Evolutionary conservation across 345 rosid species (phyloP).

Genomic region (Eucalyptus sp.): DNA sequence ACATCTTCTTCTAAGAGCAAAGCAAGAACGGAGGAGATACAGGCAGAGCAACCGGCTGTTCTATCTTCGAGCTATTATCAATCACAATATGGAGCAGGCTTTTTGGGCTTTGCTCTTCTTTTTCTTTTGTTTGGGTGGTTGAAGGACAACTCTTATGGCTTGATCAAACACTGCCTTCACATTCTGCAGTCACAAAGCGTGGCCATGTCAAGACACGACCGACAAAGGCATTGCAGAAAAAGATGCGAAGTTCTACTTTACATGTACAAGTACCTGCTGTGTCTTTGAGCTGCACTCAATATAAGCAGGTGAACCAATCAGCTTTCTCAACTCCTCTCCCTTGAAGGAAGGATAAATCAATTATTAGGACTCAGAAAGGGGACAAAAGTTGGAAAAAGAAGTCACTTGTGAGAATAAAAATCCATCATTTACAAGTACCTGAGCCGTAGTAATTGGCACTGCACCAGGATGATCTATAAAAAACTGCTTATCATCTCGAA

Average conservation of each 20-base stretch:
- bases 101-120: constrained; percentile 86
- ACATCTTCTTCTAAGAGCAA: neutral
- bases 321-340: constrained; percentile 93
- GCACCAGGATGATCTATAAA: constrained; percentile 87
- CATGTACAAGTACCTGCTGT: constrained; percentile 60
- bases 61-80: constrained; percentile 4
- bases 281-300: constrained; percentile 94
- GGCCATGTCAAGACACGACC: neutral
- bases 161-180: constrained; percentile 90
- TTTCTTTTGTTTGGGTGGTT: constrained; percentile 85
- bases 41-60: neutral
- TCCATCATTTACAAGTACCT: constrained; percentile 22
- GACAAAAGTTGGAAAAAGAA: neutral
- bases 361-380: neutral
- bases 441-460: constrained; percentile 64
- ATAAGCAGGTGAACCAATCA: constrained; percentile 66
- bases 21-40: neutral
- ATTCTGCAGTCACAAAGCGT: constrained; percentile 35
- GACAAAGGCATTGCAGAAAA: neutral
- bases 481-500: constrained; percentile 87
- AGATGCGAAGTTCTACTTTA: neutral
- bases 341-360: neutral
- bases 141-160: constrained; percentile 90
- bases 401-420: neutral
- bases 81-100: constrained; percentile 86